Percentiles rank a stretch among this genome's conserved stretches.
Evolutionary conservation across 2,329 filamentous ascomycete species (phyloP).

Genomic region (Phyllosticta capitalensis): DNA sequence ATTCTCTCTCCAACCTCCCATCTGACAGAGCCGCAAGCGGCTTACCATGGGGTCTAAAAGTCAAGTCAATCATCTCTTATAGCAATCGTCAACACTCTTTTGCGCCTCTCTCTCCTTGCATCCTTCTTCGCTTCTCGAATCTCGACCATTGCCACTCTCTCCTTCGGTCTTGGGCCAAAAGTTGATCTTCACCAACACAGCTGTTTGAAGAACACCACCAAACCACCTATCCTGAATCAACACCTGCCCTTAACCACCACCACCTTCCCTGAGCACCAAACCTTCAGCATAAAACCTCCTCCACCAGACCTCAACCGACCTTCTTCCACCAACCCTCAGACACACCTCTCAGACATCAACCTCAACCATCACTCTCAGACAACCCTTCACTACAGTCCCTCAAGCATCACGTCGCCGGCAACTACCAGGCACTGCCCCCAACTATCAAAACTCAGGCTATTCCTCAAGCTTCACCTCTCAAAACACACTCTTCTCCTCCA

Average conservation of each 20-base stretch:
- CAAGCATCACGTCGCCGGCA: no score
- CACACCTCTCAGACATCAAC: no score
- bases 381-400: no score
- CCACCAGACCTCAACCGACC: no score
- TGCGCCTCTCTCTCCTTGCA: neutral
- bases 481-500: neutral
- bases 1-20: neutral
- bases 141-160: neutral
- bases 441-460: neutral
- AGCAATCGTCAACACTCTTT: neutral
- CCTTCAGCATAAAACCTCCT: no score
- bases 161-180: neutral
- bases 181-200: neutral
- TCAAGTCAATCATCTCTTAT: neutral
- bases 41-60: neutral
- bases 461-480: neutral
- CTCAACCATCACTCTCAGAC: no score
- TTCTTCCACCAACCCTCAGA: no score
- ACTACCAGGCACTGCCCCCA: no score
- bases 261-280: no score
- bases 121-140: neutral
- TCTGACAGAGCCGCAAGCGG: neutral
- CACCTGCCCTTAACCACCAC: no score
- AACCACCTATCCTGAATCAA: no score
- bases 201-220: neutral